A percentile compares a stretch with the other conserved stretches of the same genome.
Evolutionary conservation across 129 eudicot genomes (phyloP).

Genomic region (Apium graveolens): DNA sequence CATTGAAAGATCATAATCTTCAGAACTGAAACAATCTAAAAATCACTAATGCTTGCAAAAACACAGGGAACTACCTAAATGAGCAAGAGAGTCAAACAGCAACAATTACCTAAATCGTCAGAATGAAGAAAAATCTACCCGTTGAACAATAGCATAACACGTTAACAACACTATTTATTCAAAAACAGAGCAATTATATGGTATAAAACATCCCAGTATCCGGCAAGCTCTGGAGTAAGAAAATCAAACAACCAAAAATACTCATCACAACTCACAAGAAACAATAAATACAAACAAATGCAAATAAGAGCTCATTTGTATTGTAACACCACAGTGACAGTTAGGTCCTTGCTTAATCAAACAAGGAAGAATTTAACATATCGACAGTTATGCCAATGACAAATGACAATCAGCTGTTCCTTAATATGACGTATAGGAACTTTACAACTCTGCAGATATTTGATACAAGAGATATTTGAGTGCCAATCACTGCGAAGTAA

Average conservation of each 20-base stretch:
- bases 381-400: too few relatives aligned
- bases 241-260: neutral
- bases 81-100: neutral
- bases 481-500: too few relatives aligned
- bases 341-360: conserved; percentile 81
- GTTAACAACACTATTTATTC: neutral
- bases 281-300: conserved; percentile 10
- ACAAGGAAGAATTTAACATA: too few relatives aligned
- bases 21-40: neutral
- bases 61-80: neutral
- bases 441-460: too few relatives aligned
- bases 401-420: too few relatives aligned
- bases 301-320: conserved; percentile 78
- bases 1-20: neutral
- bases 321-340: conserved; percentile 99
- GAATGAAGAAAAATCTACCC: neutral
- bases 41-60: too few relatives aligned
- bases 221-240: neutral
- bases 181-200: neutral
- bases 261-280: neutral
- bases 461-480: too few relatives aligned
- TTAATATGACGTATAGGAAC: too few relatives aligned
- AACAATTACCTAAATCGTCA: neutral
- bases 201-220: neutral
- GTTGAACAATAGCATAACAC: neutral